These are phyloP conservation scores for Talaromyces ruber DNA, from an alignment of 495 filamentous ascomycete genomes.

Conservation along the genomic window DNA sequence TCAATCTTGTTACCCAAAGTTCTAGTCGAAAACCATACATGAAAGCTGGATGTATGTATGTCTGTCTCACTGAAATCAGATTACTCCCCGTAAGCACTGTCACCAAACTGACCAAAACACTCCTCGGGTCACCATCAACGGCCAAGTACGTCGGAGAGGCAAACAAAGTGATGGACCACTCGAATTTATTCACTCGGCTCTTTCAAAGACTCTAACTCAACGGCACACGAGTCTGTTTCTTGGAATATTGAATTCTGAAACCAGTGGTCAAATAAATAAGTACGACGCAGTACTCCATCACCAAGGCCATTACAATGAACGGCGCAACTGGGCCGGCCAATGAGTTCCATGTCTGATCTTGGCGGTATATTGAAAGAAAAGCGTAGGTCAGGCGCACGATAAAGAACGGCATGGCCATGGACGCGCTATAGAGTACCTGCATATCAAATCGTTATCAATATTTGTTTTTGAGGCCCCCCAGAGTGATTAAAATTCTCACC, in stretches of 20 bases:
- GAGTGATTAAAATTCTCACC: neutral
- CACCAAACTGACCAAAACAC: neutral
- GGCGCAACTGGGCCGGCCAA: constrained; percentile 15
- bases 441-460: neutral
- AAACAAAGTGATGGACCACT: neutral
- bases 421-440: neutral
- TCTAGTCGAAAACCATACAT: neutral
- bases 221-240: neutral
- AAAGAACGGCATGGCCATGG: constrained; percentile 19
- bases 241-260: constrained; percentile 10
- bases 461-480: neutral
- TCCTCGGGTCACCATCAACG: neutral
- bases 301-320: constrained; percentile 20
- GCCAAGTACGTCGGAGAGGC: neutral
- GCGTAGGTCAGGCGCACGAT: constrained; percentile 19
- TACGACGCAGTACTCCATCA: constrained; percentile 24
- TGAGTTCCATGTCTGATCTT: constrained; percentile 14
- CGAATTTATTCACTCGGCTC: neutral
- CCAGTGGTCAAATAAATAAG: constrained; percentile 18
- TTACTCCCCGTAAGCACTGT: neutral
- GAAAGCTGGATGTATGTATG: neutral
- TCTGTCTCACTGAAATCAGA: neutral
- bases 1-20: neutral
- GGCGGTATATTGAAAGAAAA: constrained; percentile 17
- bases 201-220: neutral